These are phyloP conservation scores for Chaetomium globosum DNA, from an alignment of 2,329 filamentous ascomycete species.

Conservation along the genomic window DNA sequence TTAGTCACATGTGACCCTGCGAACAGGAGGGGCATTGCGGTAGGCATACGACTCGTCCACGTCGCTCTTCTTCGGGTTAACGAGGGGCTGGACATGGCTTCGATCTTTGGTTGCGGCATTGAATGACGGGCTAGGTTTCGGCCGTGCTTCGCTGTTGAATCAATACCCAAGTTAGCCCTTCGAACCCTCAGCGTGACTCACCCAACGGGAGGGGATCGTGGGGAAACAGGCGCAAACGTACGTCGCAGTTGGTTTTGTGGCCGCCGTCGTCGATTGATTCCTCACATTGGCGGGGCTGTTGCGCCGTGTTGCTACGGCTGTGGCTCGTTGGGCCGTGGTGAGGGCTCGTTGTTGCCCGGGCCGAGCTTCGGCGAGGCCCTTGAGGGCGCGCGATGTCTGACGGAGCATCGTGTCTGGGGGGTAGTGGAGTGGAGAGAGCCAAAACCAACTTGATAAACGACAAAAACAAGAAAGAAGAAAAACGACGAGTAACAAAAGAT, in stretches of 20 bases:
- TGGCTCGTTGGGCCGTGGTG: constrained; percentile 45
- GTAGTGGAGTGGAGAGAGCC: constrained; percentile 27
- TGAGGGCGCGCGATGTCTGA: constrained; percentile 52
- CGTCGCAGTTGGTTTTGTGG: constrained; percentile 54
- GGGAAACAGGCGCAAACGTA: constrained; percentile 49
- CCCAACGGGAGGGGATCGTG: constrained; percentile 17
- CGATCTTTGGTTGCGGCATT: constrained; percentile 51
- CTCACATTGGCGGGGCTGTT: constrained; percentile 49
- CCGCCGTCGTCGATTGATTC: constrained; percentile 55
- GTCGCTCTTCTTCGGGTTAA: constrained; percentile 60
- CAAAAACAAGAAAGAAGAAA: constrained; percentile 14
- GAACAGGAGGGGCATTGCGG: neutral
- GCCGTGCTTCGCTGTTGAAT: constrained; percentile 55
- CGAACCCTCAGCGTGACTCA: constrained; percentile 35
- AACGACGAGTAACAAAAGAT: constrained; percentile 29
- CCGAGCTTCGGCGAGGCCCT: constrained; percentile 46
- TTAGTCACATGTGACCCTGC: constrained; percentile 21
- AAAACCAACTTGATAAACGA: constrained; percentile 14
- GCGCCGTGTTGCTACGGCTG: constrained; percentile 44
- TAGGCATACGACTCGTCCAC: constrained; percentile 78
- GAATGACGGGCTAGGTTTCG: constrained; percentile 65
- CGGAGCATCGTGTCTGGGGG: constrained; percentile 50
- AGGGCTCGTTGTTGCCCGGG: constrained; percentile 45
- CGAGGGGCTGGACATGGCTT: constrained; percentile 70
- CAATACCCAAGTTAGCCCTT: constrained; percentile 33